Evolutionary conservation across 257 asterid species (phyloP).

Genomic region (Forsythia suspensa): DNA sequence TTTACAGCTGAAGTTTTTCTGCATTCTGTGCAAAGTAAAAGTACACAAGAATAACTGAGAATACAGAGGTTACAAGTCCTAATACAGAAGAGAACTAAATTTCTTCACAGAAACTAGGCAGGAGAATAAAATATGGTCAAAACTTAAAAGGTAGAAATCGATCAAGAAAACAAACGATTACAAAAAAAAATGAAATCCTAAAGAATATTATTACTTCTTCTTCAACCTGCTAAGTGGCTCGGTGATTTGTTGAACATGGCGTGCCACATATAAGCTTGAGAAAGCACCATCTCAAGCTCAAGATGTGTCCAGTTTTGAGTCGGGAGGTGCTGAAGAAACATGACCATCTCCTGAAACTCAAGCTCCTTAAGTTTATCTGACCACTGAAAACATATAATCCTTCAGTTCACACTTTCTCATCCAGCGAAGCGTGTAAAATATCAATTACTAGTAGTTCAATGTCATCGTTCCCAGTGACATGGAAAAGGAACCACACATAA

Average conservation of each 20-base stretch:
- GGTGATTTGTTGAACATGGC: slow-evolving; percentile 86
- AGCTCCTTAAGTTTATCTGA: slow-evolving; percentile 75
- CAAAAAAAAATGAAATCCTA: background rate
- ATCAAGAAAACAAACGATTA: background rate
- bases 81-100: background rate
- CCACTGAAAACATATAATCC: slow-evolving; percentile 55
- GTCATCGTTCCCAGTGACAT: background rate
- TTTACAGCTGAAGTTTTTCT: background rate
- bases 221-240: slow-evolving; percentile 79
- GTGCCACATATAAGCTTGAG: slow-evolving; percentile 98
- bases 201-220: background rate
- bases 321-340: slow-evolving; percentile 95
- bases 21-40: background rate
- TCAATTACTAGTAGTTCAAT: background rate
- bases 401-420: background rate
- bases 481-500: too few relatives aligned
- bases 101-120: background rate
- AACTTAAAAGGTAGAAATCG: background rate
- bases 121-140: background rate
- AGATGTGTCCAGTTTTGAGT: slow-evolving; percentile 74
- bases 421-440: background rate
- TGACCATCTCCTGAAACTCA: slow-evolving; percentile 97
- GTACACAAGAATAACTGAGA: too few relatives aligned
- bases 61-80: background rate
- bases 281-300: slow-evolving; percentile 91